phyloP scores from a whole-genome alignment of 768 basidiomycete species.

The Kwoniella dendrophila region DNA sequence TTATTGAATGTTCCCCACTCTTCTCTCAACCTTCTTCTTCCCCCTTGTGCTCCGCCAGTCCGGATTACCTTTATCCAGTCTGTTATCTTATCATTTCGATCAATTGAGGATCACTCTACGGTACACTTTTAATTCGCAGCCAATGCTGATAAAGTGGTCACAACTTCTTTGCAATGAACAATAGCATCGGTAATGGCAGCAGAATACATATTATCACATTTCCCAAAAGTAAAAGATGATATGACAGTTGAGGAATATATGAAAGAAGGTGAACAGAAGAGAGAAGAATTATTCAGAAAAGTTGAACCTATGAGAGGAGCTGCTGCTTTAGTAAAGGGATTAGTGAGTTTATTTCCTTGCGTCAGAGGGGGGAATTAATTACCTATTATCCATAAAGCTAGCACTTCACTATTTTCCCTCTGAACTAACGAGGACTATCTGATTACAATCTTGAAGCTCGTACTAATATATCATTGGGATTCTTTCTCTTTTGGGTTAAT shows the following conservation, averaged over 20 bases:
- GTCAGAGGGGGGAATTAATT: no score
- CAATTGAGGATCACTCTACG: no score
- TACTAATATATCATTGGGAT: no score
- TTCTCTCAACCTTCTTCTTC: neutral
- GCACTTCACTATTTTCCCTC: no score
- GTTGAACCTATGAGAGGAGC: conserved; percentile 52
- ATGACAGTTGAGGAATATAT: conserved; percentile 50
- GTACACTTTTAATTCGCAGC: neutral
- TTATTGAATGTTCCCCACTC: neutral
- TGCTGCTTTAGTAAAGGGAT: conserved; percentile 40
- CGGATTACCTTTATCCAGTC: no score
- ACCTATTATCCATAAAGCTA: no score
- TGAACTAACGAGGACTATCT: no score
- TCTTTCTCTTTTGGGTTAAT: neutral
- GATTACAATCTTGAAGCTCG: no score
- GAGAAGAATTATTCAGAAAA: conserved; percentile 44
- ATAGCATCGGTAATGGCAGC: conserved; percentile 26
- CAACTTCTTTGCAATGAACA: neutral
- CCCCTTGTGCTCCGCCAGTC: no score
- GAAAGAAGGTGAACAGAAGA: conserved; percentile 38
- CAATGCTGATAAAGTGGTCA: neutral
- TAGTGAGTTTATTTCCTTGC: conserved; percentile 38
- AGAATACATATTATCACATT: conserved; percentile 40
- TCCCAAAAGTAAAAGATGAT: conserved; percentile 43
- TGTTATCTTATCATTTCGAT: no score